Conservation (phyloP, 1,284 basidiomycete species). For the Leccinum cinnamomeum region DNA sequence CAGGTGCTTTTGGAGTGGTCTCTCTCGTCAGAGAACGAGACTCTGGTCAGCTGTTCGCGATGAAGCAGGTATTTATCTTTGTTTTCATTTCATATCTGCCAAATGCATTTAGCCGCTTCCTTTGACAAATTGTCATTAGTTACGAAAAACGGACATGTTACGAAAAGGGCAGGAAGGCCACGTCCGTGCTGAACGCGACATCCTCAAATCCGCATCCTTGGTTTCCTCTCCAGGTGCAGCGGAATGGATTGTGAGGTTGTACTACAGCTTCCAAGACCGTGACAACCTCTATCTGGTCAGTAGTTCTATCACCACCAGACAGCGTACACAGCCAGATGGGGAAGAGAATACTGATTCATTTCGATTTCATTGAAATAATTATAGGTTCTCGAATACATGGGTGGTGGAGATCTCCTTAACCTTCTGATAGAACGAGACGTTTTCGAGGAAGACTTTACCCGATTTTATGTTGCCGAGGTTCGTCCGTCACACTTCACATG, state of each 20-base stretch:
- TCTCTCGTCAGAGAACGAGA: constrained; percentile 84
- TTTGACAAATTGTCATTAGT: constrained; percentile 44
- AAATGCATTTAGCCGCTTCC: constrained; percentile 29
- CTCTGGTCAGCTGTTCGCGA: constrained; percentile 84
- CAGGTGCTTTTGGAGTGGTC: constrained; percentile 95
- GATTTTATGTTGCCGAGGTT: constrained; percentile 94
- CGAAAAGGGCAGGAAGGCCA: constrained; percentile 98
- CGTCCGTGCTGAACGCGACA: constrained; percentile 87
- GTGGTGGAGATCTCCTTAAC: constrained; percentile 93
- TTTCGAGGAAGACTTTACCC: constrained; percentile 91
- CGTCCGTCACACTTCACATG: constrained; percentile 29
- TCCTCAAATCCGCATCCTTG: constrained; percentile 79
- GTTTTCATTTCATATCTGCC: constrained; percentile 29
- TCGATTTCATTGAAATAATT: constrained; percentile 54
- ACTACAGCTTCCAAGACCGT: constrained; percentile 91
- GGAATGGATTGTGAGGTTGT: constrained; percentile 92
- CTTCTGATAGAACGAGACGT: constrained; percentile 92
- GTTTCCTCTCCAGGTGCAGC: constrained; percentile 67
- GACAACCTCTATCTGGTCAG: constrained; percentile 91
- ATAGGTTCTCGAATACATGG: constrained; percentile 91
- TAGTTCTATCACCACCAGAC: constrained; percentile 38
- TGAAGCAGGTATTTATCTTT: constrained; percentile 80
- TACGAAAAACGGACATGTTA: constrained; percentile 96
- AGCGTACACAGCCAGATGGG: constrained; percentile 23
- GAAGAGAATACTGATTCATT: constrained; percentile 42